Conservation (phyloP, 192 early-diverging fungal genomes). For the Lunasporangiospora selenospora region DNA sequence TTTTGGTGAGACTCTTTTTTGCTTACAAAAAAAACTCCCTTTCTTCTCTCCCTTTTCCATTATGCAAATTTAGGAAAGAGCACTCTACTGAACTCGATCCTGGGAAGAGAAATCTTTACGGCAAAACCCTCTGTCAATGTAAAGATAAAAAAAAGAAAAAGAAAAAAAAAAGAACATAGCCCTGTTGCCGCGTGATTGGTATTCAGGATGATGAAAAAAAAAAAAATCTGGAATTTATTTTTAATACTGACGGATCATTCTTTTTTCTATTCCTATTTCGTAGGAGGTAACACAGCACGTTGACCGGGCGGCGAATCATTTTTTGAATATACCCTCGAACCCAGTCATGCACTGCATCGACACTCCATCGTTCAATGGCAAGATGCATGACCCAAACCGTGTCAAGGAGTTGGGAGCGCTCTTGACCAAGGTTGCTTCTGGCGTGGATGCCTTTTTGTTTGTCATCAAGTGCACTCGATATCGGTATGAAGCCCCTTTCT, state of each 20-base stretch:
- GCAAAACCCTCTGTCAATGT: conserved; percentile 51
- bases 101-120: conserved; percentile 47
- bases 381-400: conserved; percentile 37
- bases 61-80: conserved; percentile 45
- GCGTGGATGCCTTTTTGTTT: conserved; percentile 51
- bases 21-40: too few relatives aligned
- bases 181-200: too few relatives aligned
- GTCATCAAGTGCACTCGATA: conserved; percentile 50
- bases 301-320: conserved; percentile 35
- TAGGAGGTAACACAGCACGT: conserved; percentile 54
- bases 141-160: too few relatives aligned
- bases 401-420: conserved; percentile 39
- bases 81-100: conserved; percentile 53
- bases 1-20: too few relatives aligned
- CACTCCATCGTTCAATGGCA: conserved; percentile 50
- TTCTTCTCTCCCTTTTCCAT: too few relatives aligned
- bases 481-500: conserved; percentile 22
- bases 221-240: too few relatives aligned
- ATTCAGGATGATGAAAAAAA: too few relatives aligned
- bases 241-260: too few relatives aligned
- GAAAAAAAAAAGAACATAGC: too few relatives aligned
- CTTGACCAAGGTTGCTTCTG: conserved; percentile 34
- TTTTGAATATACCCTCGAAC: conserved; percentile 42
- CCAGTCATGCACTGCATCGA: conserved; percentile 52
- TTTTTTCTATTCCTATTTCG: neutral